Evolutionary conservation across 2,329 filamentous ascomycete genomes (phyloP), one percentile per base, ranked within the genome.

Genomic region (Diaporthe sp.): DNA sequence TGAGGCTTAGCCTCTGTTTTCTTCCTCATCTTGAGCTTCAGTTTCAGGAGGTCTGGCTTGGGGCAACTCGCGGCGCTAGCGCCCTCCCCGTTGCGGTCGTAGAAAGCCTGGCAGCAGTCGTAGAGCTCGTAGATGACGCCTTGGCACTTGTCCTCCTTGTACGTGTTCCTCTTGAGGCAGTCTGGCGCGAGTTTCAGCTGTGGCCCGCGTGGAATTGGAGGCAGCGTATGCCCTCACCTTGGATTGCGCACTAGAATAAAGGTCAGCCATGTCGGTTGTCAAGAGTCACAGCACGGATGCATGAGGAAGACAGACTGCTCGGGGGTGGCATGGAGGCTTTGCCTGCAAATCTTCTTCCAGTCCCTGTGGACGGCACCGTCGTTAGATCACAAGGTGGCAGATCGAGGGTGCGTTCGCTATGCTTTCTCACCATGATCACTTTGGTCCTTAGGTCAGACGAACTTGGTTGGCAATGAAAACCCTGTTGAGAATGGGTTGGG

Each of bases 91-190:
- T 94, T 90, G 75, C 90, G 89, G 80, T 93, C 87, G 85, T 99
- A 98, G 83, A 98, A 98, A 17, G 91, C 90, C 81, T 96, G 92
- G 85, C 97, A 99, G 85, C 97, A 99, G 80, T 97, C 93, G 84
- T 98, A 99, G 34, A 99, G 87, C 3, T 95, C 94, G 82, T 96
- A 93, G 74, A 99, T 90, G 81, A 95, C 88, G 25, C 86, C 84
- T 81, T 93, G 91, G 84, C 97, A 99, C 82, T 92, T 97, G 58
- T 91, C 91, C 85, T 98, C 95, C 76, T 97, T 91, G 86, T 94
- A 98, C 72, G 92, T 92, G 83, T 96, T 96, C 84, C 92, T 96
- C 63, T 91, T 91, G 77, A 99, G 88, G 82, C 97, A 99, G 80
- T 93, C 95, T 98, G 80, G 44, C 74, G 67, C 70, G n/a, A 72